phyloP scores from a whole-genome alignment of 1,284 basidiomycete species.

The Trametes hirsuta region DNA sequence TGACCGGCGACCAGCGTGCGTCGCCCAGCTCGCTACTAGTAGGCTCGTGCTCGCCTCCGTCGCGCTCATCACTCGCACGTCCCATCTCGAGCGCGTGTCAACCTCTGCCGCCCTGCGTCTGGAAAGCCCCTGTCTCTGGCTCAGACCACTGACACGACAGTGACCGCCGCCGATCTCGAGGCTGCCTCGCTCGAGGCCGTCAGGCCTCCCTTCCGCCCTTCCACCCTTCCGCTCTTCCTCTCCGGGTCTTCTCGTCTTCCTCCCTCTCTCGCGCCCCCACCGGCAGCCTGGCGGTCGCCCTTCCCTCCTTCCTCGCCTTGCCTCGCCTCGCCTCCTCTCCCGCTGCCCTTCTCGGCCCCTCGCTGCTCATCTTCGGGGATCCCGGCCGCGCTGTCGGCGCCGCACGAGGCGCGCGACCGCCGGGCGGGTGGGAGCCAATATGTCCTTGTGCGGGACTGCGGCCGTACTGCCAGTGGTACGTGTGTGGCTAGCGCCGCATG shows the following conservation, averaged over 20 bases:
- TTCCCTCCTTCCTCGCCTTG: no score
- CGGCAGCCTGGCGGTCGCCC: no score
- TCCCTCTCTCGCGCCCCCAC: no score
- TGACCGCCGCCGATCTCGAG: no score
- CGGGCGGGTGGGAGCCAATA: constrained; percentile 20
- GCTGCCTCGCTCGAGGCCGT: no score
- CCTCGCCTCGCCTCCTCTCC: background rate
- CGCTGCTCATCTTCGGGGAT: background rate
- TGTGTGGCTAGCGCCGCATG: background rate
- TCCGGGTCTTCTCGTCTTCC: no score
- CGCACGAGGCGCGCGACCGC: background rate
- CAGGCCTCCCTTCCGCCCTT: background rate
- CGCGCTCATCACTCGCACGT: background rate
- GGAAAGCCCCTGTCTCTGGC: no score
- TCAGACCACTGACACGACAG: no score
- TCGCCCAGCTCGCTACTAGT: background rate
- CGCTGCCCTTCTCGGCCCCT: background rate
- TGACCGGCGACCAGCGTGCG: background rate
- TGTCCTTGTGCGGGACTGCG: constrained; percentile 8
- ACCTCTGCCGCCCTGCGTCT: no score
- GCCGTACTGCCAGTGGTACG: background rate
- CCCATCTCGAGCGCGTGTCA: background rate
- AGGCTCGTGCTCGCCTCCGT: no score
- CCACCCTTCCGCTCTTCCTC: background rate
- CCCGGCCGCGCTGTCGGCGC: background rate